A percentile compares a stretch with the other conserved stretches of the same genome.
These are phyloP conservation scores for Dentipellis sp. DNA, from an alignment of 768 basidiomycete genomes.

Conservation along the genomic window DNA sequence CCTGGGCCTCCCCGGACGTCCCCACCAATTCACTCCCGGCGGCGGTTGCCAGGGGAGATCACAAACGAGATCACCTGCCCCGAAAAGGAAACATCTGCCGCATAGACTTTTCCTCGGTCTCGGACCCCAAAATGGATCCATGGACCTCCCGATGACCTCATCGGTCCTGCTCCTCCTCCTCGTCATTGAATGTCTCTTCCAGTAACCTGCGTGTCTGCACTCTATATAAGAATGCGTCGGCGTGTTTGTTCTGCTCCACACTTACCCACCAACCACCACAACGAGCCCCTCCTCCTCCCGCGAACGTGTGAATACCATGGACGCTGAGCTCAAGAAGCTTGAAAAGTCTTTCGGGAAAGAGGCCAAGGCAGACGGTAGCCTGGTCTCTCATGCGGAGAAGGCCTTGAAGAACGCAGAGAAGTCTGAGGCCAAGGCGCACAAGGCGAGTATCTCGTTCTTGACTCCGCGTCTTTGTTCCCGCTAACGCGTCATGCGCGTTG, in stretches of 20 bases:
- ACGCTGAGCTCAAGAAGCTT: slow-evolving; percentile 26
- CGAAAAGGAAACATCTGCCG: no score
- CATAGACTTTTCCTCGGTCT: no score
- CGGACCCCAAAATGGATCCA: no score
- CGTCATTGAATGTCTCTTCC: no score
- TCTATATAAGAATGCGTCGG: neutral
- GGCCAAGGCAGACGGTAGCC: slow-evolving; percentile 33
- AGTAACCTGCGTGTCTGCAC: neutral
- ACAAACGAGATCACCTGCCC: no score
- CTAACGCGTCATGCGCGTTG: neutral
- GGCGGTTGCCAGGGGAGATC: no score
- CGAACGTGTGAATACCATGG: neutral
- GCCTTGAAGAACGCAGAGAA: slow-evolving; percentile 43
- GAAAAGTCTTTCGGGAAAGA: slow-evolving; percentile 41
- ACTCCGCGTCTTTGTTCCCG: neutral
- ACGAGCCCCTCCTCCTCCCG: neutral
- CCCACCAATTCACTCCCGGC: no score
- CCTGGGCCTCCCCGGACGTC: no score
- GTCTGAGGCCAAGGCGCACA: slow-evolving; percentile 44
- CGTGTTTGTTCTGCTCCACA: neutral
- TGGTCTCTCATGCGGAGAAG: slow-evolving; percentile 21
- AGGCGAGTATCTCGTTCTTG: slow-evolving; percentile 21
- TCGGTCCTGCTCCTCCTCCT: no score
- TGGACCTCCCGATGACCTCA: no score
- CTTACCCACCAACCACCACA: neutral